phyloP scores from a whole-genome alignment of 2,329 filamentous ascomycete species.

The Bimuria novae-zelandiae region DNA sequence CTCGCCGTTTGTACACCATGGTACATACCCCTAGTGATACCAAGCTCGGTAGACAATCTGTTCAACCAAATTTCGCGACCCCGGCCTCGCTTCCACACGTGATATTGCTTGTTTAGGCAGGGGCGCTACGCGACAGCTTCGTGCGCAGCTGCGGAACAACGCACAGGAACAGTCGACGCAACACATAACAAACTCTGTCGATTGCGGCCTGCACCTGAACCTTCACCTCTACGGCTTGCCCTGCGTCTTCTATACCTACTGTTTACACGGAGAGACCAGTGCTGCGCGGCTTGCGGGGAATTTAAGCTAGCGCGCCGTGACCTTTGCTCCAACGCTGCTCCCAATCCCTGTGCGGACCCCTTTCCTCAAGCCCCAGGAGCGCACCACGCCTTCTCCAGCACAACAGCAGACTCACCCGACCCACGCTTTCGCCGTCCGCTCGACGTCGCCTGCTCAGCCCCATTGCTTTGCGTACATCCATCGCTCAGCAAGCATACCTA shows the following conservation, averaged over 20 bases:
- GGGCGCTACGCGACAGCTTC: constrained; percentile 29
- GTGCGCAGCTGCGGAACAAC: constrained; percentile 17
- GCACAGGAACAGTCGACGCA: constrained; percentile 16
- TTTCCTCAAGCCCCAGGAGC: constrained; percentile 40
- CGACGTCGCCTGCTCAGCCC: constrained; percentile 27
- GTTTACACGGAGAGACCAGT: constrained; percentile 13
- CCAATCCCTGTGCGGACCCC: constrained; percentile 45
- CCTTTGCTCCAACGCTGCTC: constrained; percentile 36
- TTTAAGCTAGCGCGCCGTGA: constrained; percentile 38
- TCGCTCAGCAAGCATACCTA: constrained; percentile 42
- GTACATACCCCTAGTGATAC: not conserved
- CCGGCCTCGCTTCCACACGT: constrained; percentile 29
- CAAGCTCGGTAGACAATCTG: constrained; percentile 4
- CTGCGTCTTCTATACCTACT: constrained; percentile 12
- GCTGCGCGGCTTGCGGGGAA: constrained; percentile 27
- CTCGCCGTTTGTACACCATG: not conserved
- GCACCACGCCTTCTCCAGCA: constrained; percentile 14
- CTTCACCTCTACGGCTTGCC: constrained; percentile 3
- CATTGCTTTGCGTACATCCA: constrained; percentile 41
- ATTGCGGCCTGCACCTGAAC: constrained; percentile 25
- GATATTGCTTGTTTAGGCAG: constrained; percentile 30
- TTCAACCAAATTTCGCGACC: constrained; percentile 3
- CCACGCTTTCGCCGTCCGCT: constrained; percentile 33
- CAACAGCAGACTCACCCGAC: constrained; percentile 30
- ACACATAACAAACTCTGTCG: constrained; percentile 20